phyloP scores from a whole-genome alignment of 768 basidiomycete species.

The Lactarius hatsudake region DNA sequence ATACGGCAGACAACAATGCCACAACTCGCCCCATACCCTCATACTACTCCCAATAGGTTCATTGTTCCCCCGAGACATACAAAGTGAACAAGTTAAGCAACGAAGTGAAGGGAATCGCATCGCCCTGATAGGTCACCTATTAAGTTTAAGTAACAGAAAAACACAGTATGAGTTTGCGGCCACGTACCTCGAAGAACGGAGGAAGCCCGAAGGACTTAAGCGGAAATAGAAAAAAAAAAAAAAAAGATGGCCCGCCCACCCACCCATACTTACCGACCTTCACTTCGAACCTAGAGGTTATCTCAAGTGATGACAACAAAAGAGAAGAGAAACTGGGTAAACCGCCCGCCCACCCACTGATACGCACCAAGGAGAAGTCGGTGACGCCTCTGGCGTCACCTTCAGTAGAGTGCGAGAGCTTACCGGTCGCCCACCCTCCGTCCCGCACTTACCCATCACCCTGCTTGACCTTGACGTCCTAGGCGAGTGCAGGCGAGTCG shows the following conservation, averaged over 20 bases:
- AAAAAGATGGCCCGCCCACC: constrained; percentile 1
- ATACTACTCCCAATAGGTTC: neutral
- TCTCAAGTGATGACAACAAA: neutral
- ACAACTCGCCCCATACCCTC: neutral
- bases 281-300: neutral
- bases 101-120: neutral
- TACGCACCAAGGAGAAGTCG: constrained; percentile 9
- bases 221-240: neutral
- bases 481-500: neutral
- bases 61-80: neutral
- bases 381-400: constrained; percentile 4
- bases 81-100: neutral
- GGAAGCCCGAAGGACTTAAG: neutral
- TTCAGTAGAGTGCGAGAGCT: neutral
- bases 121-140: neutral
- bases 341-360: constrained; percentile 22
- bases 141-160: neutral
- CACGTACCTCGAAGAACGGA: neutral
- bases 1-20: neutral
- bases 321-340: constrained; percentile 4
- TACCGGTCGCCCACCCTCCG: constrained; percentile 15
- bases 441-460: constrained; percentile 25
- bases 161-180: neutral
- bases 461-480: neutral
- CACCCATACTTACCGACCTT: constrained; percentile 3